These are phyloP conservation scores for Lithohypha guttulata DNA, from an alignment of 2,329 filamentous ascomycete genomes.

Conservation along the genomic window DNA sequence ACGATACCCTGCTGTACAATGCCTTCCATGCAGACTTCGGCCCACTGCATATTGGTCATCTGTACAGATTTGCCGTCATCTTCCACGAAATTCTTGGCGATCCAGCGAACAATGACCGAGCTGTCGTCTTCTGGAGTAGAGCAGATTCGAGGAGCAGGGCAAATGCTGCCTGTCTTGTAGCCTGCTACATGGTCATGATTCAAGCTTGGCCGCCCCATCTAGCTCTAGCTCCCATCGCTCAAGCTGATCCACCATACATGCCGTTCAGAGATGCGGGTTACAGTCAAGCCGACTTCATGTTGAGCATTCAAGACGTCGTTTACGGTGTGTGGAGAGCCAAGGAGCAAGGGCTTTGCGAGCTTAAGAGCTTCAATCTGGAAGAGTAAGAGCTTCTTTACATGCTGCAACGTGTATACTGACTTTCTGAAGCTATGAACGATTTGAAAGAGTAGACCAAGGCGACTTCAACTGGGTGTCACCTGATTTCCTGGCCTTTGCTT, in stretches of 20 bases:
- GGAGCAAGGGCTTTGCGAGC: conserved; percentile 79
- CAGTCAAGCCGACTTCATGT: conserved; percentile 91
- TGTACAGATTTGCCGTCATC: conserved; percentile 91
- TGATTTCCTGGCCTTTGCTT: conserved; percentile 90
- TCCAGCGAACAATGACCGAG: conserved; percentile 76
- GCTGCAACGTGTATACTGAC: background rate
- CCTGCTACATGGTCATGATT: conserved; percentile 97
- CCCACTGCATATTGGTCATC: conserved; percentile 89
- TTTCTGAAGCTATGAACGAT: conserved; percentile 64
- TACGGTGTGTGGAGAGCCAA: conserved; percentile 99
- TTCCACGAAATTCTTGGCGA: conserved; percentile 92
- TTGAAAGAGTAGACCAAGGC: conserved; percentile 90
- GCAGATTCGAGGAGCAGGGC: conserved; percentile 78
- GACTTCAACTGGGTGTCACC: conserved; percentile 99
- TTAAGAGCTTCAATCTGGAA: conserved; percentile 91
- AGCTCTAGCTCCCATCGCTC: conserved; percentile 86
- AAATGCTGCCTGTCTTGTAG: conserved; percentile 88
- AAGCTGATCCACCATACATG: conserved; percentile 96
- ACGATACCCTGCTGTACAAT: conserved; percentile 88
- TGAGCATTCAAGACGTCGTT: conserved; percentile 93
- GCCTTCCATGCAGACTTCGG: conserved; percentile 98
- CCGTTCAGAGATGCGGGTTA: conserved; percentile 97
- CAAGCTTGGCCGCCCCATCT: conserved; percentile 96
- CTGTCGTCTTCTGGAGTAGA: conserved; percentile 92
- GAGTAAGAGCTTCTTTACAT: conserved; percentile 44